These are phyloP conservation scores for Akanthomyces muscarius DNA, from an alignment of 2,329 filamentous ascomycete species.

Conservation along the genomic window DNA sequence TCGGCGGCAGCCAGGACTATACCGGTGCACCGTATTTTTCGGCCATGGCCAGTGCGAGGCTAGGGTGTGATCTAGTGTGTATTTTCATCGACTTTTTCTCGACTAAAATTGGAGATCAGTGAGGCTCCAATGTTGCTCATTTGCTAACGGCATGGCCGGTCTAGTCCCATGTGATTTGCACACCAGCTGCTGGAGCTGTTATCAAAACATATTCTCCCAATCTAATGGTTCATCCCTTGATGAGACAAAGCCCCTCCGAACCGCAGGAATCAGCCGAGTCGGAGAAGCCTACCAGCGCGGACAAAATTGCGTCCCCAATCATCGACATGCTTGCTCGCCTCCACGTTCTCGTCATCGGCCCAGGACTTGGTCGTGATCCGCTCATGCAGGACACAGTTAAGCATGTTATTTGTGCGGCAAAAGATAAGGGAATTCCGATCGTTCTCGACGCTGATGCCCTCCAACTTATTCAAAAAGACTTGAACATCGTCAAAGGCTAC, in stretches of 20 bases:
- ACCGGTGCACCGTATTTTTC: conserved; percentile 98
- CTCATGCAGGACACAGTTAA: conserved; percentile 86
- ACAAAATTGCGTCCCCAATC: conserved; percentile 63
- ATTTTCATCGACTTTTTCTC: neutral
- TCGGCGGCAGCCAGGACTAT: conserved; percentile 93
- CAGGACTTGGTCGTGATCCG: conserved; percentile 82
- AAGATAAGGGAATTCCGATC: conserved; percentile 67
- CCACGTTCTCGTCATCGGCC: conserved; percentile 89
- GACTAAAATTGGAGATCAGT: neutral
- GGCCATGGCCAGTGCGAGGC: conserved; percentile 86
- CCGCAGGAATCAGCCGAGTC: conserved; percentile 44
- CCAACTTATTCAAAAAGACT: conserved; percentile 69
- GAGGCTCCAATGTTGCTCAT: neutral
- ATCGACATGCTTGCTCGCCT: conserved; percentile 78
- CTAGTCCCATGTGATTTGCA: conserved; percentile 92
- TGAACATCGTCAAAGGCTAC: conserved; percentile 76
- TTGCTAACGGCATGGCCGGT: neutral
- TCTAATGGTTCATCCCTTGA: conserved; percentile 95
- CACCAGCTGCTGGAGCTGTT: conserved; percentile 76
- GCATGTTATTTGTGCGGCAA: conserved; percentile 73
- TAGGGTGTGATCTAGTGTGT: conserved; percentile 84
- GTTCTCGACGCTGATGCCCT: conserved; percentile 92
- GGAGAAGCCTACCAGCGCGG: conserved; percentile 31
- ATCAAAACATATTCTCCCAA: conserved; percentile 99
- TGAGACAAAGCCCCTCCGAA: conserved; percentile 63